Conservation (phyloP, 2,329 filamentous ascomycete genomes). For the Periconia sp. region DNA sequence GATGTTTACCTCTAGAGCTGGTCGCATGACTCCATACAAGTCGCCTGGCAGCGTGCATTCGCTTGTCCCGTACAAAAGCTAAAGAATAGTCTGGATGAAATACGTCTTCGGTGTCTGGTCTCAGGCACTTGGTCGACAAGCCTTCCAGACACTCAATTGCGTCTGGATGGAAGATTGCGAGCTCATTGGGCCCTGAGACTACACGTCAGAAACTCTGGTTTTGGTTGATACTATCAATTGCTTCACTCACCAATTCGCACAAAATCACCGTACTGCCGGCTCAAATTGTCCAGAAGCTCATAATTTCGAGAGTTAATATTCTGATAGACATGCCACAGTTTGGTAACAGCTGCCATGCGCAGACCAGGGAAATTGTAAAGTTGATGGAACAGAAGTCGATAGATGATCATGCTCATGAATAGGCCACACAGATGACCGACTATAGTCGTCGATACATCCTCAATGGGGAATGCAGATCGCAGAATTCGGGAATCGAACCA, state of each 20-base stretch:
- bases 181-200: background rate
- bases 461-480: no score
- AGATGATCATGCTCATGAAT: conserved; percentile 1
- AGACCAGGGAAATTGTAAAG: conserved; percentile 12
- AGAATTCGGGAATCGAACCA: no score
- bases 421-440: background rate
- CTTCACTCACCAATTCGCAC: background rate
- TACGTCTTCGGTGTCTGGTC: background rate
- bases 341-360: background rate
- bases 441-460: background rate
- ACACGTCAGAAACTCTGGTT: background rate
- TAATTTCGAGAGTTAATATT: background rate
- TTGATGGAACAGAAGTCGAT: conserved; percentile 14
- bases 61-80: no score
- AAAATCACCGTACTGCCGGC: background rate
- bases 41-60: no score
- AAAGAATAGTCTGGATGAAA: background rate
- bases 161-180: background rate
- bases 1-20: no score
- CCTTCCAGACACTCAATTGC: background rate
- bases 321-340: background rate
- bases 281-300: background rate
- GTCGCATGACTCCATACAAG: no score
- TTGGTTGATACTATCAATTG: no score
- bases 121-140: no score